These are phyloP conservation scores for Nakazawaea populi DNA, from an alignment of 805 yeast species.

Conservation along the genomic window DNA sequence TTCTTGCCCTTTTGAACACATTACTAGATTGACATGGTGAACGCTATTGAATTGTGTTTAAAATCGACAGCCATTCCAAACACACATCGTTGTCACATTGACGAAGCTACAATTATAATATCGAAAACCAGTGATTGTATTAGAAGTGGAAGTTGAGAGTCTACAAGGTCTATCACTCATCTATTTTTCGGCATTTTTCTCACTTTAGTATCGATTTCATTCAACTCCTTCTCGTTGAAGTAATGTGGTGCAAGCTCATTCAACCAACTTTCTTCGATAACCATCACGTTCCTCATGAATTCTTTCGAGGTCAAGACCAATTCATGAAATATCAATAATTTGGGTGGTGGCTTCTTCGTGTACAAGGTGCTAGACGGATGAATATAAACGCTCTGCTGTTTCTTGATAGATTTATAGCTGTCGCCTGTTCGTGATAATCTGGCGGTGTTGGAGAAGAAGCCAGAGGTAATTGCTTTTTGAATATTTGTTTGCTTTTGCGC, in stretches of 20 bases:
- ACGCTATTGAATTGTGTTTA: too few relatives aligned
- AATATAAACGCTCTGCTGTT: conserved; percentile 65
- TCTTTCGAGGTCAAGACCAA: conserved; percentile 81
- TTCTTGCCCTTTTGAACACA: too few relatives aligned
- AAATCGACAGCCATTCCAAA: too few relatives aligned
- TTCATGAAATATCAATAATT: conserved; percentile 72
- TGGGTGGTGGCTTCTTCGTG: conserved; percentile 65
- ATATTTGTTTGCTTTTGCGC: conserved; percentile 26
- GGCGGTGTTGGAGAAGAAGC: conserved; percentile 66
- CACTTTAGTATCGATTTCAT: conserved; percentile 9
- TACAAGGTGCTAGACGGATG: conserved; percentile 84
- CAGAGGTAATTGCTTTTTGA: conserved; percentile 55
- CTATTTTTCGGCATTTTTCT: conserved; percentile 10
- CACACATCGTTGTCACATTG: too few relatives aligned
- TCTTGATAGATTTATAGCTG: conserved; percentile 58
- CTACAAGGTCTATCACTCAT: not conserved
- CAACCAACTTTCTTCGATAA: conserved; percentile 69
- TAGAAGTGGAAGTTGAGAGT: too few relatives aligned
- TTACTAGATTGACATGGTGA: too few relatives aligned
- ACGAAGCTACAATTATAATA: too few relatives aligned
- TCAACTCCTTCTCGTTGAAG: conserved; percentile 17
- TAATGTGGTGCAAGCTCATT: conserved; percentile 68
- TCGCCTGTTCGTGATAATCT: conserved; percentile 58
- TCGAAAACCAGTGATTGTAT: too few relatives aligned
- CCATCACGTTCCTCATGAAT: conserved; percentile 77